These are phyloP conservation scores for Xylaria sp. DNA, from an alignment of 2,329 filamentous ascomycete genomes.

Conservation along the genomic window DNA sequence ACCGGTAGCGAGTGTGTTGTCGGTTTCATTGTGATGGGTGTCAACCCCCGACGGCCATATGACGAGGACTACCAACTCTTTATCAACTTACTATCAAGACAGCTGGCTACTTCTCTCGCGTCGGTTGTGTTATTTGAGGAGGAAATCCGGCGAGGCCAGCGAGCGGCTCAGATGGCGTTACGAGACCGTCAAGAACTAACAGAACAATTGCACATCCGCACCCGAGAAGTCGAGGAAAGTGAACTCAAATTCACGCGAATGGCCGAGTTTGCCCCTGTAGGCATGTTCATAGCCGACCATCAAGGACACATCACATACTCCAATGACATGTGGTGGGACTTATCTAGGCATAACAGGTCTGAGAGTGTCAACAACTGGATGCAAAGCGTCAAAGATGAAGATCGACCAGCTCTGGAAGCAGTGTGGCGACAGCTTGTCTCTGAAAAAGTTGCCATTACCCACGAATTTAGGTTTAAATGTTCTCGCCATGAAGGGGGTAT, in stretches of 20 bases:
- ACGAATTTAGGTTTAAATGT: constrained; percentile 80
- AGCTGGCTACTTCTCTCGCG: constrained; percentile 81
- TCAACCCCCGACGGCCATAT: constrained; percentile 82
- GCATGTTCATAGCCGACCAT: constrained; percentile 84
- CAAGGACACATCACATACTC: constrained; percentile 79
- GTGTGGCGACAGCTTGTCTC: constrained; percentile 72
- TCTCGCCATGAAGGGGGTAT: constrained; percentile 70
- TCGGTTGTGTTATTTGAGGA: constrained; percentile 87
- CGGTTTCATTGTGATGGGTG: constrained; percentile 81
- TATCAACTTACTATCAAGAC: constrained; percentile 77
- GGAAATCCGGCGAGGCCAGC: constrained; percentile 79
- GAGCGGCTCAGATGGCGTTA: constrained; percentile 78
- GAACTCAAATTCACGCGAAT: constrained; percentile 85
- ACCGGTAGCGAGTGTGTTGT: constrained; percentile 76
- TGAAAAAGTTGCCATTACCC: constrained; percentile 72
- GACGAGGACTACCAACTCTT: constrained; percentile 85
- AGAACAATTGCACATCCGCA: constrained; percentile 75
- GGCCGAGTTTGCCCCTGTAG: constrained; percentile 85
- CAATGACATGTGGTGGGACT: constrained; percentile 82
- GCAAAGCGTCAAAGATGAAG: constrained; percentile 75
- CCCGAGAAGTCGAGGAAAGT: constrained; percentile 71
- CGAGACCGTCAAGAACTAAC: constrained; percentile 82
- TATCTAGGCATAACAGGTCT: constrained; percentile 73
- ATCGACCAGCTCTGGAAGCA: constrained; percentile 66
- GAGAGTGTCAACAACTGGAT: constrained; percentile 75